These are phyloP conservation scores for Pseudopyrenochaeta lycopersici DNA, from an alignment of 2,329 filamentous ascomycete genomes.

Conservation along the genomic window DNA sequence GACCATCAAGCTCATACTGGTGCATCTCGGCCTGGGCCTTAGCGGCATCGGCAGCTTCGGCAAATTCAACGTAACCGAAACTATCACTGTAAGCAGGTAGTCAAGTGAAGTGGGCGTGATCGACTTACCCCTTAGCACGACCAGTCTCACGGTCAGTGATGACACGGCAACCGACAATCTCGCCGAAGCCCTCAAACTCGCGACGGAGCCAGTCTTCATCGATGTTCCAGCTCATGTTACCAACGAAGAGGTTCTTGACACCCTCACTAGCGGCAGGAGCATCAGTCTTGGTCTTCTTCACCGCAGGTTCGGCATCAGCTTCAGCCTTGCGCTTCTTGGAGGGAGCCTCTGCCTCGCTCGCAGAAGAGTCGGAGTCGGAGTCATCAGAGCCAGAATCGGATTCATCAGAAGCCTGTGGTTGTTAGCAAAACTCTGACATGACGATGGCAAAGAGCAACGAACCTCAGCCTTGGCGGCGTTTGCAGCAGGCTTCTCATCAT, in stretches of 20 bases:
- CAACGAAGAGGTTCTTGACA: conserved; percentile 81
- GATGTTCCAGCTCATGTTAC: conserved; percentile 89
- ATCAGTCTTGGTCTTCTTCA: conserved; percentile 76
- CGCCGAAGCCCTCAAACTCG: conserved; percentile 82
- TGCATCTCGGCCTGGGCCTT: conserved; percentile 80
- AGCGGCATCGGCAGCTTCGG: conserved; percentile 70
- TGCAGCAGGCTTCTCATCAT: conserved; percentile 36
- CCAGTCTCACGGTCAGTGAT: conserved; percentile 83
- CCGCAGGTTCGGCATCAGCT: conserved; percentile 57
- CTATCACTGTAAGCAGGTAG: conserved; percentile 49
- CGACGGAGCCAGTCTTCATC: conserved; percentile 83
- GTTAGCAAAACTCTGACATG: conserved; percentile 21
- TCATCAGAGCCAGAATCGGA: conserved; percentile 49
- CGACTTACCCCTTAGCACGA: conserved; percentile 78
- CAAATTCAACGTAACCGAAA: conserved; percentile 93
- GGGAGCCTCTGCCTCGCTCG: conserved; percentile 48
- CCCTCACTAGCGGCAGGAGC: conserved; percentile 55
- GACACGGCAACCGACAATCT: conserved; percentile 76
- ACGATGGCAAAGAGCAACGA: conserved; percentile 28
- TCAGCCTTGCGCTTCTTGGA: conserved; percentile 76
- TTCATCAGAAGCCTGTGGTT: conserved; percentile 38
- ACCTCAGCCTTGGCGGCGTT: conserved; percentile 43
- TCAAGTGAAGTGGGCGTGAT: not conserved
- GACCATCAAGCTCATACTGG: conserved; percentile 76
- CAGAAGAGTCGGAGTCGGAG: conserved; percentile 38